Evolutionary conservation across 768 basidiomycete genomes (phyloP).

Genomic region (Nidularia pulvinata): DNA sequence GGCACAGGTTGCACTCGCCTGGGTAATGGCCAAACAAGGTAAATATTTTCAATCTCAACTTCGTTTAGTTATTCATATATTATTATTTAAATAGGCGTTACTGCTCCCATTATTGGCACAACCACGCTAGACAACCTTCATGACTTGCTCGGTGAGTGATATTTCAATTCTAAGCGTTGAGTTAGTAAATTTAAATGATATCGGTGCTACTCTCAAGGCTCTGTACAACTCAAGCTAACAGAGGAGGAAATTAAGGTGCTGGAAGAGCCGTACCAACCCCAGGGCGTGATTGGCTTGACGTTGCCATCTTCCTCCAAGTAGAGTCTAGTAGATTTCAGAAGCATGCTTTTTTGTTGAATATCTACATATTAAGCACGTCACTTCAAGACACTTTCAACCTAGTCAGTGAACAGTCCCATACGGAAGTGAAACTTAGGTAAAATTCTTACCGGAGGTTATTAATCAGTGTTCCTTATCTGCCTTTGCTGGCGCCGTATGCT

Average conservation of each 20-base stretch:
- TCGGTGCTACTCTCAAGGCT: slow-evolving; percentile 20
- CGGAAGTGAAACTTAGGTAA: no score
- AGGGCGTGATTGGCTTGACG: slow-evolving; percentile 33
- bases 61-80: neutral
- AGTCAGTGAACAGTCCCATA: no score
- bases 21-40: slow-evolving; percentile 45
- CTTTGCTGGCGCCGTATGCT: no score
- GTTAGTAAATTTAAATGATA: neutral
- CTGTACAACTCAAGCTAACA: slow-evolving; percentile 45
- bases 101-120: slow-evolving; percentile 60
- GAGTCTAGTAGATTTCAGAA: no score
- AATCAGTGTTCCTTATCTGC: no score
- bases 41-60: neutral
- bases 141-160: slow-evolving; percentile 44
- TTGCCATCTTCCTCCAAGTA: no score
- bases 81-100: slow-evolving; percentile 27
- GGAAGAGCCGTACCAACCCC: slow-evolving; percentile 51
- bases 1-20: slow-evolving; percentile 58
- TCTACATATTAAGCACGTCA: no score
- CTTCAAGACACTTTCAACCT: no score
- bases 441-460: no score
- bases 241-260: slow-evolving; percentile 58
- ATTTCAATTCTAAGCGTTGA: neutral
- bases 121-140: slow-evolving; percentile 49
- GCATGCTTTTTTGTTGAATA: no score